Conservation (phyloP, 1,139 yeast genomes). For the Candida albicans region DNA sequence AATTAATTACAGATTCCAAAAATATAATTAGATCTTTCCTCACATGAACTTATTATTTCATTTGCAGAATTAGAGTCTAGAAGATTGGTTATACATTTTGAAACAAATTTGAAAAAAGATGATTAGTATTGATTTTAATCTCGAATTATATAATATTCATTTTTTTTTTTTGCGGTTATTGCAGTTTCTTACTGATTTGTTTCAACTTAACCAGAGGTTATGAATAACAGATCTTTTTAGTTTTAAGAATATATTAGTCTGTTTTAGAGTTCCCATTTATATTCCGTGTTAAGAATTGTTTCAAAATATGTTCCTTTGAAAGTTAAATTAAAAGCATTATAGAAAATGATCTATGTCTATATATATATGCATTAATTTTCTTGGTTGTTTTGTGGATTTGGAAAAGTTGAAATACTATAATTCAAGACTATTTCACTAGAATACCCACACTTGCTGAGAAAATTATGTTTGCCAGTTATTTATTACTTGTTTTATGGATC, state of each 20-base stretch:
- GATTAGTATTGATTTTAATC: too few species aligned
- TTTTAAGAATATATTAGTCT: not conserved
- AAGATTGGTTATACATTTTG: too few species aligned
- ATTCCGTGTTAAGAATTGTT: slow-evolving; percentile 2
- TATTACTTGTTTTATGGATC: not conserved
- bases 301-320: not conserved
- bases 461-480: slow-evolving; percentile 2
- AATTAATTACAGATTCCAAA: too few species aligned
- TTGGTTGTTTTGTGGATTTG: not conserved
- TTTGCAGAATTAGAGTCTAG: too few species aligned
- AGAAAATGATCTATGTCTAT: not conserved
- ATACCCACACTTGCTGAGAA: not conserved
- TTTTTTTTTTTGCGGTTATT: too few species aligned
- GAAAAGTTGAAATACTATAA: not conserved
- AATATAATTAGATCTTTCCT: too few species aligned
- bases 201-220: not conserved
- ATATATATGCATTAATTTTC: not conserved
- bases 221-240: not conserved
- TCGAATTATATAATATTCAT: too few species aligned
- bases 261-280: not conserved
- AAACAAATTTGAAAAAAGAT: too few species aligned
- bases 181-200: too few species aligned
- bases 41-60: too few species aligned
- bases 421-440: not conserved
- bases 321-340: too few species aligned